Evolutionary conservation across 208 protist species (phyloP).

Genomic region (Trichomonas gallinae): DNA sequence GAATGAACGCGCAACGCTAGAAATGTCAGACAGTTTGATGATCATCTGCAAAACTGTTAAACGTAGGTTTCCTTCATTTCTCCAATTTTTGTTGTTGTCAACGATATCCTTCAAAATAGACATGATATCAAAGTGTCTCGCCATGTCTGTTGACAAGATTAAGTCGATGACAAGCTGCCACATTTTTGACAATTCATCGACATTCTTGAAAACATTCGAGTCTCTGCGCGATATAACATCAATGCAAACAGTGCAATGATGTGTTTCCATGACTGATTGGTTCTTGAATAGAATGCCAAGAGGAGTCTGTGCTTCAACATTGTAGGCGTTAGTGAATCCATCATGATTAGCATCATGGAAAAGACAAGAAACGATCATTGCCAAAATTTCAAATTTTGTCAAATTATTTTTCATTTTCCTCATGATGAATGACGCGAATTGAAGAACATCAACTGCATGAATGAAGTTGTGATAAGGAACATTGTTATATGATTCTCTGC

Average conservation of each 20-base stretch:
- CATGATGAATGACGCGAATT: constrained; percentile 42
- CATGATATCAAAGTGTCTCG: constrained; percentile 37
- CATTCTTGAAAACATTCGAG: constrained; percentile 29
- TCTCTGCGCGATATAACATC: constrained; percentile 19
- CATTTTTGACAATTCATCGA: constrained; percentile 29
- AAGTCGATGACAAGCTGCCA: constrained; percentile 36
- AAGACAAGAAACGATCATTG: constrained; percentile 60
- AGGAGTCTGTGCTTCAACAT: constrained; percentile 62
- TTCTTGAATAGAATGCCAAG: constrained; percentile 61
- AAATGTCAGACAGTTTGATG: neutral
- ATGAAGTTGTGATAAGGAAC: constrained; percentile 57
- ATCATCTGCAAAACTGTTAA: neutral
- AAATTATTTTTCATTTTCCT: constrained; percentile 40
- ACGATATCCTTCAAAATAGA: neutral
- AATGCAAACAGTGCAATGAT: constrained; percentile 41
- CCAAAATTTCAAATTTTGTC: constrained; percentile 58
- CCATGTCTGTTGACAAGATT: constrained; percentile 50
- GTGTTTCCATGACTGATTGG: constrained; percentile 49
- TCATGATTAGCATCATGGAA: constrained; percentile 87
- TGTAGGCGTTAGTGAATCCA: constrained; percentile 81
- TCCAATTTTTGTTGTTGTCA: neutral
- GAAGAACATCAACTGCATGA: constrained; percentile 51
- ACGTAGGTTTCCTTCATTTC: neutral
- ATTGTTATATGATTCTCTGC: constrained; percentile 21
- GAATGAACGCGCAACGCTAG: neutral